Evolutionary conservation across 1,284 basidiomycete species (phyloP), one percentile per base, ranked within the genome.

Genomic region (Irpex sp.): DNA sequence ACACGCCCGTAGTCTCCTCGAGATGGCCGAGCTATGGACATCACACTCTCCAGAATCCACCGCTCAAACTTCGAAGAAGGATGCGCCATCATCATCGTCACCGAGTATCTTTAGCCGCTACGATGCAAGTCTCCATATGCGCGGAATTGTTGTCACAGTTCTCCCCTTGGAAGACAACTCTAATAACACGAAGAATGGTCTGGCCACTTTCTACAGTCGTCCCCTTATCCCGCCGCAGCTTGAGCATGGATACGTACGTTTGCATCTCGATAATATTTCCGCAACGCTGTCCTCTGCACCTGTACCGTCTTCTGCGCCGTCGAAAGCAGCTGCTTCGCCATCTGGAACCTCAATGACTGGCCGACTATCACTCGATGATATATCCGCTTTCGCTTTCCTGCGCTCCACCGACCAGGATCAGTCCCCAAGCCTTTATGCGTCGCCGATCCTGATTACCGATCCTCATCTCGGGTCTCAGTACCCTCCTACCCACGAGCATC

Each of bases 371-470:
- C 69, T 85, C 39, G 68, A 72, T 3, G 88, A 89, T 39, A 17
- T 89, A 4, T 87, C 86, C 21, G 68, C 81, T 1, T 86, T 88
- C 67, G 76, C 75, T 26, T 81, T 86, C 66, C 71, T 79, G 37
- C 57, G 63, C 7, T 51, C 67, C 57, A 61, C 65, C 26, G 67
- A 68, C 15, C 37, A 35, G 31, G 53, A 31, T 19, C 59, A 39
- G 8, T 59, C 9, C 11, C 65, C 66, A 6, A 70, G 73, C 58
- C 61, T 76, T 62, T 61, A 72, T 49, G 80, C 85, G 17, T 78
- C 79, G 19, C 90, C 90, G 11, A 71, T 93, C 57, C 67, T 92
- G 15, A 82, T 91, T 60, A 85, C 83, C 2, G 90, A 93, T 67
- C 80, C 77, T 33, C 71, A 82, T 63, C 79, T 92, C 19, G 70